phyloP scores from a whole-genome alignment of 768 basidiomycete species.

The Auricularia heimuer region DNA sequence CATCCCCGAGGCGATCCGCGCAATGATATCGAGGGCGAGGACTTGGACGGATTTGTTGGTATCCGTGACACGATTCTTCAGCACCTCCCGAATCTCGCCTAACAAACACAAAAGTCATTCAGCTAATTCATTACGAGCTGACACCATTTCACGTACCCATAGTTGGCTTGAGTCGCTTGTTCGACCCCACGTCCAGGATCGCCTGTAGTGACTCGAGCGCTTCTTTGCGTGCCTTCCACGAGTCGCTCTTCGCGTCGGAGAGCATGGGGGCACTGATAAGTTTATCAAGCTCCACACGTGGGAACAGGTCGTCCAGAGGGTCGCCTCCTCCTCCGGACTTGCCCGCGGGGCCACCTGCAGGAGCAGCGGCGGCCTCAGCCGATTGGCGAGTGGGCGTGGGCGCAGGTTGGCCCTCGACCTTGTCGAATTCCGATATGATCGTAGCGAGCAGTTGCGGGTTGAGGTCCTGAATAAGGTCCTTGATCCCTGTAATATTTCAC shows the following conservation, averaged over 20 bases:
- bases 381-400: slow-evolving; percentile 75
- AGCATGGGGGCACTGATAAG: slow-evolving; percentile 77
- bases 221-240: slow-evolving; percentile 97
- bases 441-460: slow-evolving; percentile 90
- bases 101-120: slow-evolving; percentile 1
- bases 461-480: slow-evolving; percentile 84
- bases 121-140: neutral
- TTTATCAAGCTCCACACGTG: slow-evolving; percentile 85
- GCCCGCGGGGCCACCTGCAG: slow-evolving; percentile 32
- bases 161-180: slow-evolving; percentile 81
- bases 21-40: slow-evolving; percentile 82
- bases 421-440: slow-evolving; percentile 87
- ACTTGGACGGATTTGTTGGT: slow-evolving; percentile 91
- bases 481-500: slow-evolving; percentile 51
- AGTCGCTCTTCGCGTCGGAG: slow-evolving; percentile 78
- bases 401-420: slow-evolving; percentile 64
- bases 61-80: slow-evolving; percentile 84
- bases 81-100: slow-evolving; percentile 85
- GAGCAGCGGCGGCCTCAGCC: slow-evolving; percentile 53
- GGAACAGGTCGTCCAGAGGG: slow-evolving; percentile 88
- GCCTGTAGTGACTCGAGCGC: slow-evolving; percentile 77
- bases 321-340: slow-evolving; percentile 38
- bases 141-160: slow-evolving; percentile 56
- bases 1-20: slow-evolving; percentile 88
- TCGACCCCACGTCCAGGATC: slow-evolving; percentile 79